Conservation (phyloP, 768 basidiomycete genomes). For the Lyophyllum atratum region DNA sequence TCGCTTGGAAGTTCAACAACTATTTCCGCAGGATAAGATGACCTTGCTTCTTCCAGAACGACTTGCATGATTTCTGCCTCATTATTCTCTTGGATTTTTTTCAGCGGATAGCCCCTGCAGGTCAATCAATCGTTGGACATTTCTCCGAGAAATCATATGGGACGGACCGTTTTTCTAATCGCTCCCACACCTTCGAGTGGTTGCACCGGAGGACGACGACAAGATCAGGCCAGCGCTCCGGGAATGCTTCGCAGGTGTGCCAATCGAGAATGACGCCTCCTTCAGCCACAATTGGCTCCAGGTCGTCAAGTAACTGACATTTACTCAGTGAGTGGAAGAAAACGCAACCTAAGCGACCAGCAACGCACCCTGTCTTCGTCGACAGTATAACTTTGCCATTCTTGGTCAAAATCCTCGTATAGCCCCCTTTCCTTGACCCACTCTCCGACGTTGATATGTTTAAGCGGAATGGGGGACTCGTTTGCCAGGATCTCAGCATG, state of each 20-base stretch:
- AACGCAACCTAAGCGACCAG: neutral
- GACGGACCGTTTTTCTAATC: constrained; percentile 84
- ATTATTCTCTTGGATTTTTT: constrained; percentile 98
- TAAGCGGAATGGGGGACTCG: constrained; percentile 68
- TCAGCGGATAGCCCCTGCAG: constrained; percentile 77
- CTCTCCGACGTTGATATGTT: constrained; percentile 89
- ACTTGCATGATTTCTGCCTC: constrained; percentile 98
- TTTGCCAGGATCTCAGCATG: constrained; percentile 83
- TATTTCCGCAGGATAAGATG: constrained; percentile 84
- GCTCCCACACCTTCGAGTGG: constrained; percentile 85
- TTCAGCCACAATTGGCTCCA: constrained; percentile 67
- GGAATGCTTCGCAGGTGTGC: constrained; percentile 93
- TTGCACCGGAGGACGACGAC: constrained; percentile 92
- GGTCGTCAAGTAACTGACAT: constrained; percentile 79
- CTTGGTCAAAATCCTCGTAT: constrained; percentile 85
- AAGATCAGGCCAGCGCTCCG: constrained; percentile 95
- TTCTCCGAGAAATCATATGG: neutral
- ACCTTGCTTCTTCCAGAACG: constrained; percentile 83
- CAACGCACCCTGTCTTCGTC: constrained; percentile 90
- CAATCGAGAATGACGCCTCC: constrained; percentile 92
- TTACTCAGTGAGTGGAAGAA: constrained; percentile 1
- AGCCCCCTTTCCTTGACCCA: constrained; percentile 82
- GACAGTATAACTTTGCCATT: constrained; percentile 93
- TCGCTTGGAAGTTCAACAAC: constrained; percentile 85
- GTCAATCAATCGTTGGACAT: constrained; percentile 6